phyloP scores from a whole-genome alignment of 495 filamentous ascomycete species.

The Xylaria palmicola region DNA sequence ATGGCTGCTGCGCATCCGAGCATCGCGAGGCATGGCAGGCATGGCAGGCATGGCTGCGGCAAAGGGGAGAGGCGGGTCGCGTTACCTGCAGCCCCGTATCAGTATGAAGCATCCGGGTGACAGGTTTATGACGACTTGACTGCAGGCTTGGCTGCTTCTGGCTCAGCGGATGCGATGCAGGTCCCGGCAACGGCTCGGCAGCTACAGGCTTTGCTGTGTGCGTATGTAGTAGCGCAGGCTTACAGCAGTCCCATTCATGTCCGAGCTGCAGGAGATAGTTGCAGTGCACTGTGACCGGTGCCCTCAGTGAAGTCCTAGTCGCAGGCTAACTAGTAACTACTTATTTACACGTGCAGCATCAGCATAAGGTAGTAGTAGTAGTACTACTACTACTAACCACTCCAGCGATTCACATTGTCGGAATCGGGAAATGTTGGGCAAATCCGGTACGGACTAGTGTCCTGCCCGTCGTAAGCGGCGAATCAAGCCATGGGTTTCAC shows the following conservation, averaged over 20 bases:
- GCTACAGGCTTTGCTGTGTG: no score
- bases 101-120: background rate
- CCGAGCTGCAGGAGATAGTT: no score
- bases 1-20: background rate
- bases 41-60: no score
- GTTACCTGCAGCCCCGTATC: background rate
- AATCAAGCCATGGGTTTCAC: background rate
- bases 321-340: no score
- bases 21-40: no score
- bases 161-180: background rate
- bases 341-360: background rate
- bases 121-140: constrained; percentile 15
- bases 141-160: background rate
- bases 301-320: no score
- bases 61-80: background rate
- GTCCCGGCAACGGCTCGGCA: no score
- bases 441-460: background rate
- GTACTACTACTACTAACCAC: no score
- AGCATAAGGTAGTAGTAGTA: no score
- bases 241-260: no score
- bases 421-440: constrained; percentile 7
- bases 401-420: background rate
- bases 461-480: background rate
- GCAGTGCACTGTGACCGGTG: no score
- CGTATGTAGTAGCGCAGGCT: no score